Conservation (phyloP, 345 rosid species). For the Salix koriyanagi region DNA sequence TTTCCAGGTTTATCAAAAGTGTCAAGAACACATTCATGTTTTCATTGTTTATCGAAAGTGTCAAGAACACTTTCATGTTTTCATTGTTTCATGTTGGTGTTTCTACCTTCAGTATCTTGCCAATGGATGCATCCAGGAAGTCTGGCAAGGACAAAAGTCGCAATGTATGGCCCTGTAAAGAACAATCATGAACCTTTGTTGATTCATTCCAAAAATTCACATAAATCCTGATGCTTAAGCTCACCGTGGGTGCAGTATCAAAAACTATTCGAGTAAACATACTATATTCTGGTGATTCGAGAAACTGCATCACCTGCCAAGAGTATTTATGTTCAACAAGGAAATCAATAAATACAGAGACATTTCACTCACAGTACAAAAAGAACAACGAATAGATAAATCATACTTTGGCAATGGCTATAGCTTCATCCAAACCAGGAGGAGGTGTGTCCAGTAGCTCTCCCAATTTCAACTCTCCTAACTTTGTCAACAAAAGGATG, state of each 20-base stretch:
- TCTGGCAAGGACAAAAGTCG: slow-evolving; percentile 90
- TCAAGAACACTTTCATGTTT: not conserved
- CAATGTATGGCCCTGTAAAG: slow-evolving; percentile 77
- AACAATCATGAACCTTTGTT: slow-evolving; percentile 11
- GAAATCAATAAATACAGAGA: slow-evolving; percentile 5
- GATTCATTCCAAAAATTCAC: slow-evolving; percentile 5
- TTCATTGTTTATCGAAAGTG: not conserved
- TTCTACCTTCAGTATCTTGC: slow-evolving; percentile 87
- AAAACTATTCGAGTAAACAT: slow-evolving; percentile 92
- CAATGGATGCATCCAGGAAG: slow-evolving; percentile 92
- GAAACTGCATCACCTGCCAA: slow-evolving; percentile 90
- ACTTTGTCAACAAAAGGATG: slow-evolving; percentile 35
- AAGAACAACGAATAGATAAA: slow-evolving; percentile 10
- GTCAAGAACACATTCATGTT: not conserved
- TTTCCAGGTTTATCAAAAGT: not conserved
- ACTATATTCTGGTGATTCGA: slow-evolving; percentile 79
- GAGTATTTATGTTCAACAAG: slow-evolving; percentile 19
- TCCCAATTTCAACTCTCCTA: slow-evolving; percentile 90
- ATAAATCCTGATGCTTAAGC: slow-evolving; percentile 15
- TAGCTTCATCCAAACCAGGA: slow-evolving; percentile 98
- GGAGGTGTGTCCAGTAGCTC: slow-evolving; percentile 97
- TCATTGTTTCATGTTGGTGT: not conserved
- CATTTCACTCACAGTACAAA: not conserved
- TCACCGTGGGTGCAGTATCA: slow-evolving; percentile 98
- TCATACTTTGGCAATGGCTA: slow-evolving; percentile 87